Conservation (phyloP, 257 asterid genomes). For the Sherardia arvensis region DNA sequence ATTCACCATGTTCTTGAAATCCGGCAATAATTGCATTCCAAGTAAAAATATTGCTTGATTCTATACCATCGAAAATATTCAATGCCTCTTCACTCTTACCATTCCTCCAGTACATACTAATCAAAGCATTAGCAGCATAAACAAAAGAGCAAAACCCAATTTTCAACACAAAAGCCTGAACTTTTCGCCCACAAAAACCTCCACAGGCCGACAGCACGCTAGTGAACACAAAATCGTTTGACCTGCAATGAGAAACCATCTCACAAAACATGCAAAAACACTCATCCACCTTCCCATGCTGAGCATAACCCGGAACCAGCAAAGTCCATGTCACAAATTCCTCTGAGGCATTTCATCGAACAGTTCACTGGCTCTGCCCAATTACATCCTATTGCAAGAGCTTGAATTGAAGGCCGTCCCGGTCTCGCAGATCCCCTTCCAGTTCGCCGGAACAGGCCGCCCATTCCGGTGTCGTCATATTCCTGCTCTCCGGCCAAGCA, state of each 20-base stretch:
- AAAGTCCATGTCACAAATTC: slow-evolving; percentile 70
- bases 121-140: slow-evolving; percentile 73
- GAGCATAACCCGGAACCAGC: slow-evolving; percentile 67
- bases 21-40: slow-evolving; percentile 75
- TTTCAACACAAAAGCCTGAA: slow-evolving; percentile 48
- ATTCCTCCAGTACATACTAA: slow-evolving; percentile 59
- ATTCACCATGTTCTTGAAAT: slow-evolving; percentile 32
- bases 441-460: slow-evolving; percentile 51
- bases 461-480: slow-evolving; percentile 65
- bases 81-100: slow-evolving; percentile 34
- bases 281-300: slow-evolving; percentile 26
- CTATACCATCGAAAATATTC: slow-evolving; percentile 48
- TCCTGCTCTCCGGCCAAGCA: slow-evolving; percentile 89
- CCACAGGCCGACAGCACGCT: slow-evolving; percentile 64
- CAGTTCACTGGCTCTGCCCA: slow-evolving; percentile 45
- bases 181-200: slow-evolving; percentile 50
- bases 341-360: slow-evolving; percentile 51
- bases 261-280: slow-evolving; percentile 45
- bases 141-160: slow-evolving; percentile 52
- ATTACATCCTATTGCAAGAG: slow-evolving; percentile 59
- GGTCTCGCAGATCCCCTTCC: slow-evolving; percentile 71
- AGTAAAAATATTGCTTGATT: slow-evolving; percentile 45
- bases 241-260: slow-evolving; percentile 39
- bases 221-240: slow-evolving; percentile 69
- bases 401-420: slow-evolving; percentile 58